Percentiles rank a stretch among this genome's conserved stretches.
phyloP scores from a whole-genome alignment of 805 yeast genomes.

The Yarrowia deformans region DNA sequence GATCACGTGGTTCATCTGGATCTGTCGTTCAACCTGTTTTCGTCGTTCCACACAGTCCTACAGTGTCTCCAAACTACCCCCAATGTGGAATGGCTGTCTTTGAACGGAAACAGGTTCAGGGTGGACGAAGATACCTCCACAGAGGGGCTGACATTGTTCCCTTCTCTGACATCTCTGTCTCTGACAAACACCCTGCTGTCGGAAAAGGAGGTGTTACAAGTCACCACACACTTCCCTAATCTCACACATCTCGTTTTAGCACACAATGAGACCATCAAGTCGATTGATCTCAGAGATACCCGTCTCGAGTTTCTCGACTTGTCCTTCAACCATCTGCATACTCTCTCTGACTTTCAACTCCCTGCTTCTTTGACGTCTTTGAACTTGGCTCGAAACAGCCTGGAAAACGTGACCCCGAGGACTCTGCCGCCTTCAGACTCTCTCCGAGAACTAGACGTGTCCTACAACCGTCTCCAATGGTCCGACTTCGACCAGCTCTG shows the following conservation, averaged over 20 bases:
- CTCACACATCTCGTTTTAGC: constrained; percentile 21
- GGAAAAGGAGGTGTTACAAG: not conserved
- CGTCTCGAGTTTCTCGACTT: not conserved
- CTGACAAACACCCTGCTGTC: constrained; percentile 7
- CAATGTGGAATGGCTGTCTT: constrained; percentile 9
- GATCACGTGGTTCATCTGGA: constrained; percentile 6
- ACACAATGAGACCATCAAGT: not conserved
- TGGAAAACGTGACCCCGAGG: not conserved
- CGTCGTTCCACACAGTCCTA: not conserved
- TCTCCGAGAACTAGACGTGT: not conserved
- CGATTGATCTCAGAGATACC: not conserved
- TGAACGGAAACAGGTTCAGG: constrained; percentile 12
- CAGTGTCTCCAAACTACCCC: not conserved
- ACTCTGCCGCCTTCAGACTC: not conserved
- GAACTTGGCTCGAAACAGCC: constrained; percentile 3
- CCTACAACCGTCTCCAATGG: constrained; percentile 18
- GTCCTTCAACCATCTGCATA: not conserved
- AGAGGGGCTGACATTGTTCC: not conserved
- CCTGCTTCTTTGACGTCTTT: not conserved
- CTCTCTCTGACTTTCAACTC: not conserved
- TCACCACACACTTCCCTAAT: constrained; percentile 2
- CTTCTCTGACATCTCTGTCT: constrained; percentile 6
- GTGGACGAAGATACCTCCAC: not conserved
- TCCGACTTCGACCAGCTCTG: constrained; percentile 16
- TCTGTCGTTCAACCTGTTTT: constrained; percentile 11